phyloP scores from a whole-genome alignment of 352 stramenopile species.

The Globisporangium rhizosaccharum region DNA sequence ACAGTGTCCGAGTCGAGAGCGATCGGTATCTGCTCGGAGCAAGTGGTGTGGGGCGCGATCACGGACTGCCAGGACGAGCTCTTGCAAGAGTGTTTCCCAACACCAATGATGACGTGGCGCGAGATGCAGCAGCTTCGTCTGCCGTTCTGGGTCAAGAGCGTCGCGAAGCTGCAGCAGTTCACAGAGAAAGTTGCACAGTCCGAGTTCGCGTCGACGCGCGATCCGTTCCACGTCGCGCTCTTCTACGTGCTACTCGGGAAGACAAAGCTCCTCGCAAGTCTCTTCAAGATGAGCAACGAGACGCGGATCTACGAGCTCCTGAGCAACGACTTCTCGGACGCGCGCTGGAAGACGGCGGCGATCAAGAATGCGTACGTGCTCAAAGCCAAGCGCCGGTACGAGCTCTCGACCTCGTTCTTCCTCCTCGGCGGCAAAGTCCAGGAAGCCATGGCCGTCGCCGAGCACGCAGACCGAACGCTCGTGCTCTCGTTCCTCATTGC shows the following conservation, averaged over 20 bases:
- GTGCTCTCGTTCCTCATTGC: slow-evolving; percentile 80
- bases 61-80: slow-evolving; percentile 63
- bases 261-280: slow-evolving; percentile 63
- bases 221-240: slow-evolving; percentile 81
- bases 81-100: slow-evolving; percentile 66
- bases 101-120: slow-evolving; percentile 47
- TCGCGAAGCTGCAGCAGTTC: slow-evolving; percentile 40
- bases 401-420: slow-evolving; percentile 80
- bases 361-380: slow-evolving; percentile 90
- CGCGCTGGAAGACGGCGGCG: slow-evolving; percentile 79
- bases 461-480: slow-evolving; percentile 66
- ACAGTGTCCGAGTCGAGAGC: background rate
- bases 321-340: slow-evolving; percentile 76
- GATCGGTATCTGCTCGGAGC: slow-evolving; percentile 65
- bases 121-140: slow-evolving; percentile 59
- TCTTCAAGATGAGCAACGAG: slow-evolving; percentile 86
- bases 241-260: slow-evolving; percentile 87
- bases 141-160: slow-evolving; percentile 76
- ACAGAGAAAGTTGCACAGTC: slow-evolving; percentile 70
- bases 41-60: slow-evolving; percentile 66
- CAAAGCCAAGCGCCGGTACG: slow-evolving; percentile 81
- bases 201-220: slow-evolving; percentile 64
- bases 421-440: slow-evolving; percentile 71
- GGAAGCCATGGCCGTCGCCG: slow-evolving; percentile 68
- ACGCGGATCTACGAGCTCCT: slow-evolving; percentile 73